These are phyloP conservation scores for Vicia villosa DNA, from an alignment of 306 rosid species.

Conservation along the genomic window DNA sequence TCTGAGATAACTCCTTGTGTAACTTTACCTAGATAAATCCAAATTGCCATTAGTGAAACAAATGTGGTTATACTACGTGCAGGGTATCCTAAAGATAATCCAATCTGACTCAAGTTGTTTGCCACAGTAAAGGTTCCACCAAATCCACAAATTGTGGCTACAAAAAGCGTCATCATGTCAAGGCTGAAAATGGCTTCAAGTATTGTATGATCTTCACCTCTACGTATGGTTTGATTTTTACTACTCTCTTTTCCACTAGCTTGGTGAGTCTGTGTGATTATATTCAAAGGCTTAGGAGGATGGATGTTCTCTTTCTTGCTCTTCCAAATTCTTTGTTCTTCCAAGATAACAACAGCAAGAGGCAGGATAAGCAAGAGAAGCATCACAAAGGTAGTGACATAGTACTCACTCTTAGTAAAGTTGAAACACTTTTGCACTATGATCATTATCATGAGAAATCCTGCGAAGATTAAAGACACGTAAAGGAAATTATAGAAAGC, in stretches of 20 bases:
- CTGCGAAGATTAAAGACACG: conserved; percentile 55
- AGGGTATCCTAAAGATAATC: conserved; percentile 53
- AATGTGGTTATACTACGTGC: conserved; percentile 47
- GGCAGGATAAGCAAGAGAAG: conserved; percentile 62
- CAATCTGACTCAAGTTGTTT: conserved; percentile 70
- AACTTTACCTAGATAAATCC: conserved; percentile 57
- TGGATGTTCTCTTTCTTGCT: conserved; percentile 1
- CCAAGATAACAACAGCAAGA: conserved; percentile 42
- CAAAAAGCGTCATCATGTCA: conserved; percentile 60
- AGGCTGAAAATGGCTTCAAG: conserved; percentile 62
- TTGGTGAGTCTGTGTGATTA: conserved; percentile 32
- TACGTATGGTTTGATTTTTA: conserved; percentile 2
- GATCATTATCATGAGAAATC: conserved; percentile 53
- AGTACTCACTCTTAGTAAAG: conserved; percentile 42
- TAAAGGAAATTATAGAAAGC: conserved; percentile 65
- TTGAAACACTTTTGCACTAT: conserved; percentile 47
- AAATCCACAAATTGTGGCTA: conserved; percentile 59
- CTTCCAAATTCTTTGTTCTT: conserved; percentile 49
- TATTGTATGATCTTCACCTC: conserved; percentile 67
- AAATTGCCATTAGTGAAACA: conserved; percentile 59
- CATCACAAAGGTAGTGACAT: conserved; percentile 37
- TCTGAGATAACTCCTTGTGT: conserved; percentile 53
- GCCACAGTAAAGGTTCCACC: conserved; percentile 58
- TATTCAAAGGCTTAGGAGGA: conserved; percentile 14
- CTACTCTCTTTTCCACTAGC: not conserved